phyloP scores from a whole-genome alignment of 352 stramenopile genomes.

The Pythium utonaiense region DNA sequence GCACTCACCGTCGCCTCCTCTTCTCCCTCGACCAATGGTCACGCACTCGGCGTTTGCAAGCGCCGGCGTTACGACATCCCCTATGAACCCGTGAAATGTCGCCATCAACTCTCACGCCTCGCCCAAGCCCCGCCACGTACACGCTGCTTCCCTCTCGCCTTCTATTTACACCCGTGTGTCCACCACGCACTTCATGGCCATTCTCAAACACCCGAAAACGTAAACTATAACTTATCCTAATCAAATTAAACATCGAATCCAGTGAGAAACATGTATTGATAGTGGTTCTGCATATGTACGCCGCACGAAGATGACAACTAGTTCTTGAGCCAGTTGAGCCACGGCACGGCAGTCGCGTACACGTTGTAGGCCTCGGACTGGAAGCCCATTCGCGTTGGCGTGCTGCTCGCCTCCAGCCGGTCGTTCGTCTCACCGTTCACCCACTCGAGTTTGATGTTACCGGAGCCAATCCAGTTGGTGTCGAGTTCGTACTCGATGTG shows the following conservation, averaged over 20 bases:
- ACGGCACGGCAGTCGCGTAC: neutral
- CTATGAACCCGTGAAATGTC: neutral
- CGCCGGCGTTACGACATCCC: slow-evolving; percentile 12
- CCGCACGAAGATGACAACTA: neutral
- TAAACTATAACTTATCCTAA: slow-evolving; percentile 9
- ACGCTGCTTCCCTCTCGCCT: neutral
- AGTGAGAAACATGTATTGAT: too few relatives aligned
- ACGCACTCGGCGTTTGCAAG: slow-evolving; percentile 9
- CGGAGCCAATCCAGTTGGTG: neutral
- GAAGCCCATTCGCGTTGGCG: neutral
- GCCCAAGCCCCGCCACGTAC: too few relatives aligned
- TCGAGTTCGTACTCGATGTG: neutral
- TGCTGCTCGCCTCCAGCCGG: neutral
- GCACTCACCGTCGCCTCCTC: slow-evolving; percentile 8
- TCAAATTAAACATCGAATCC: too few relatives aligned
- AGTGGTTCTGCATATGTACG: too few relatives aligned
- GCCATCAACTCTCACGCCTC: neutral
- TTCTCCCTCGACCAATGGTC: slow-evolving; percentile 17
- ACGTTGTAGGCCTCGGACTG: neutral
- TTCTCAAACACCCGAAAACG: neutral
- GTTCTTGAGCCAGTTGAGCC: neutral
- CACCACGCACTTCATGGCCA: too few relatives aligned
- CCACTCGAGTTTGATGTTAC: neutral
- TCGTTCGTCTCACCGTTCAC: neutral
- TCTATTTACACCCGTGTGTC: slow-evolving; percentile 7